Evolutionary conservation across 2,329 filamentous ascomycete species (phyloP).

Genomic region (Fusarium musae): DNA sequence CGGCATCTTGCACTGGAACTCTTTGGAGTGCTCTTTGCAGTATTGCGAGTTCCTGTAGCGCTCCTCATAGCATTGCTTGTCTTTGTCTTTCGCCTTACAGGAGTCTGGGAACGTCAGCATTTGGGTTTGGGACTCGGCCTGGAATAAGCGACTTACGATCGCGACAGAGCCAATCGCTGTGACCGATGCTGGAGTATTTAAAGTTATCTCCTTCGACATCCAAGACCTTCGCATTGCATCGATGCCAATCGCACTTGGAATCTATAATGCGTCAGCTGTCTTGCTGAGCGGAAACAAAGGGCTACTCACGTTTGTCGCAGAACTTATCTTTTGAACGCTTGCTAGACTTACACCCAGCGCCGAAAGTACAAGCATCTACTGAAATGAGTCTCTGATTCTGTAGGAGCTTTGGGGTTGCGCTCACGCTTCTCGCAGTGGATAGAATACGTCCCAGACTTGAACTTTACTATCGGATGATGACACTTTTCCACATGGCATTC

Average conservation of each 20-base stretch:
- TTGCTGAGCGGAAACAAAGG: rapidly evolving
- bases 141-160: neutral
- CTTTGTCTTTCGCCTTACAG: neutral
- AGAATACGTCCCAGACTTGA: neutral
- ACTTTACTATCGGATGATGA: neutral
- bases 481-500: neutral
- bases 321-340: neutral
- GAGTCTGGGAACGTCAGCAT: constrained; percentile 2
- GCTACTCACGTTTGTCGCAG: neutral
- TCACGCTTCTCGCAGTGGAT: neutral
- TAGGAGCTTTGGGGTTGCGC: neutral
- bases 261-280: neutral
- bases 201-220: neutral
- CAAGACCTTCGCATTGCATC: neutral
- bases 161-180: constrained; percentile 6
- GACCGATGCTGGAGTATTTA: neutral
- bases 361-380: neutral
- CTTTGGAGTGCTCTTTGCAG: constrained; percentile 9
- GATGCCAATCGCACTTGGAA: neutral
- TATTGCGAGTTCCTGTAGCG: neutral
- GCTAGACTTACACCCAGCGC: rapidly evolving
- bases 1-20: neutral
- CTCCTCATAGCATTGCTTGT: constrained; percentile 1
- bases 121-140: rapidly evolving
- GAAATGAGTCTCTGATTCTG: neutral